Conservation (phyloP, 2,329 filamentous ascomycete species). For the Colletotrichum lindemuthianum region DNA sequence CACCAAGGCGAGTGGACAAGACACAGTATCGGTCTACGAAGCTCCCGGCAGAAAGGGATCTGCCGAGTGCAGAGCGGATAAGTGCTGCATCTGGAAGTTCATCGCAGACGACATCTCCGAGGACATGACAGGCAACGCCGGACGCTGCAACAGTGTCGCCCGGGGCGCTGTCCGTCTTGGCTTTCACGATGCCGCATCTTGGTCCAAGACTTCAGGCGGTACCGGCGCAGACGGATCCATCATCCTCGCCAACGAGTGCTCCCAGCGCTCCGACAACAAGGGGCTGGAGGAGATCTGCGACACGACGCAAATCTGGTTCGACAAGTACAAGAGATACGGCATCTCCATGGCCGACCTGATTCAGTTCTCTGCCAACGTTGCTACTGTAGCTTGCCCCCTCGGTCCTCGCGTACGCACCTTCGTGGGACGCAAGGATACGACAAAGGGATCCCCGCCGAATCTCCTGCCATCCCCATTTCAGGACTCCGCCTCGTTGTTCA, state of each 20-base stretch:
- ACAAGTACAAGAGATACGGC: conserved; percentile 52
- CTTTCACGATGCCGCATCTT: conserved; percentile 59
- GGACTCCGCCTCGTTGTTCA: conserved; percentile 58
- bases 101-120: conserved; percentile 51
- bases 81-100: conserved; percentile 58
- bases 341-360: conserved; percentile 65
- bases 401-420: conserved; percentile 60
- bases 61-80: conserved; percentile 47
- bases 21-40: conserved; percentile 25
- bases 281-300: conserved; percentile 57
- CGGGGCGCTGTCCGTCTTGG: conserved; percentile 57
- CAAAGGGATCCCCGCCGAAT: conserved; percentile 48
- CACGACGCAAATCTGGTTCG: conserved; percentile 50
- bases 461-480: conserved; percentile 56
- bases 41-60: conserved; percentile 39
- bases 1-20: conserved; percentile 41
- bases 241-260: conserved; percentile 51
- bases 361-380: conserved; percentile 62
- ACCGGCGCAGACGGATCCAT: conserved; percentile 61
- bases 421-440: conserved; percentile 60
- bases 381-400: conserved; percentile 56
- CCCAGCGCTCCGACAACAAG: conserved; percentile 53
- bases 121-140: conserved; percentile 49
- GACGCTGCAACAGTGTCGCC: conserved; percentile 55
- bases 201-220: conserved; percentile 49